phyloP scores from a whole-genome alignment of 202 grass and related monocot genomes.

The Zoysia matrella region DNA sequence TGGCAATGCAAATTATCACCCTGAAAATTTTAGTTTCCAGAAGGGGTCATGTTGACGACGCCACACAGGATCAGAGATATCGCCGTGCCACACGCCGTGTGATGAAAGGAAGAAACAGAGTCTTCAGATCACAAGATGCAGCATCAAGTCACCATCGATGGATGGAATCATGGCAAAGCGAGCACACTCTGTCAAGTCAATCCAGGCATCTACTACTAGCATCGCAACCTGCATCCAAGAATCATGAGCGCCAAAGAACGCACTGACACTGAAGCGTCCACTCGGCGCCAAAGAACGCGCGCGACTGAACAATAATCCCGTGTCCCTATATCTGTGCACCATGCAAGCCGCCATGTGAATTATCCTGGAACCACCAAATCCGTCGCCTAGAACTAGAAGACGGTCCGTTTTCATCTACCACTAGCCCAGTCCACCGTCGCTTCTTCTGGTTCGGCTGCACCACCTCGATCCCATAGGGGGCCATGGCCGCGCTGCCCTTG shows the following conservation, averaged over 20 bases:
- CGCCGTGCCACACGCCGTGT: no score
- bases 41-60: no score
- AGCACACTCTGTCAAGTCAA: constrained; percentile 19
- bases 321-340: neutral
- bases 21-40: no score
- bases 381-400: neutral
- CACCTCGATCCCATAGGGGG: no score
- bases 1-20: no score
- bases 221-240: constrained; percentile 6
- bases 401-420: constrained; percentile 16
- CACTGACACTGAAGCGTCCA: constrained; percentile 38
- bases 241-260: neutral
- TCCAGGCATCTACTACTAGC: constrained; percentile 13
- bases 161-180: constrained; percentile 23
- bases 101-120: neutral
- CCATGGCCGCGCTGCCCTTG: no score
- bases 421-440: neutral
- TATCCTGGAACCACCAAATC: constrained; percentile 11
- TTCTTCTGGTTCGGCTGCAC: neutral
- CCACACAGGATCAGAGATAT: no score
- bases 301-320: neutral
- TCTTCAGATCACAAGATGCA: constrained; percentile 19
- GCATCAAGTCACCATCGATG: neutral
- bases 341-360: neutral
- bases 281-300: constrained; percentile 31